Base-by-base conservation (phyloP, 2,329 filamentous ascomycete genomes). In the Akanthomyces muscarius region DNA sequence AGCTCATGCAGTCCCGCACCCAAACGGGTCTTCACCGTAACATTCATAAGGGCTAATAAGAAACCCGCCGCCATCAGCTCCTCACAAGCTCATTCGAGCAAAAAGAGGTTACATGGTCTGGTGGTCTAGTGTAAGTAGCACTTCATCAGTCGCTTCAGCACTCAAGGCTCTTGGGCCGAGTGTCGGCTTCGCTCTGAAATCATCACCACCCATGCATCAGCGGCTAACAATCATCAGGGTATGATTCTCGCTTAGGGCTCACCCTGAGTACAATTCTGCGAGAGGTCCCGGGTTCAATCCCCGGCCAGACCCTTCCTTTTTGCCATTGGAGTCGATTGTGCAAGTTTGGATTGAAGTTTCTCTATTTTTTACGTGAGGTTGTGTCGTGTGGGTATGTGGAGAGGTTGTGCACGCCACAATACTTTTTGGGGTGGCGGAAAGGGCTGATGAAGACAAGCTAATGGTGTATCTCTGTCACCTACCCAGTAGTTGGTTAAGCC, bases 251-350 rank as follows among this genome's bases (percentile, higher is more conserved):
- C 69, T 70, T 71, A 71, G 69, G 70, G 70, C 28, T 65, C 59
- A 68, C 65, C 69, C 68, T 68, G 63, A 41, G 58, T 52, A 42
- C 25, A 45, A 58, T 53, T 70, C 25, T 78, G 76, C 76, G 76
- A 77, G 76, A 77, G 76, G 76, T 77, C 76, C 75, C 76, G 76
- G 74, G 76, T 77, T 78, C 76, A 75, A 78, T 77, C 74, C 76
- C 74, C 76, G 76, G 76, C 74, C 75, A 76, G 75, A 76, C 75
- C 75, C 75, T 69, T 64, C 47, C 25, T 68, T 74, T 73, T 74
- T 71, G 47, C 11, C 6, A 25, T 21, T 53, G 45, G 23, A 7
- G 2, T 51, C 4, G 21, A 16, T 41, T 5, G 42, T 23, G 36
- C 16, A 10, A 41, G 21, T 21, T 18, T 10, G 5, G 33, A 36